Evolutionary conservation across 192 early-diverging fungal species (phyloP).

Genomic region (Rhizophagus sp.): DNA sequence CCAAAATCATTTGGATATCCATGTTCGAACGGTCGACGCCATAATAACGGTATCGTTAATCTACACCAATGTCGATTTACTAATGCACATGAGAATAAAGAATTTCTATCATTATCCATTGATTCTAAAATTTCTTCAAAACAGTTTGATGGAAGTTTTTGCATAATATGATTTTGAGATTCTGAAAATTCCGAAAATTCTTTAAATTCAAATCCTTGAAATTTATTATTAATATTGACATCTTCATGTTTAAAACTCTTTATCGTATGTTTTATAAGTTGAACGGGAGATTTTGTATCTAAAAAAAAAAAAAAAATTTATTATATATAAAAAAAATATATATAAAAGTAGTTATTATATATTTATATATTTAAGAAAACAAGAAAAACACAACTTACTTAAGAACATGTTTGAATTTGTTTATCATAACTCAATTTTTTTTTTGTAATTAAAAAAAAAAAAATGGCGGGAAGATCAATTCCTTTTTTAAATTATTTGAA

Average conservation of each 20-base stretch:
- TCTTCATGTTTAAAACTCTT: neutral
- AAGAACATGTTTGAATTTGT: too few relatives aligned
- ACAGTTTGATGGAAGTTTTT: neutral
- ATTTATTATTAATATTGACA: neutral
- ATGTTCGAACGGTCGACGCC: neutral
- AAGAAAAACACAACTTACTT: too few relatives aligned
- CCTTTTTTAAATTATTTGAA: too few relatives aligned
- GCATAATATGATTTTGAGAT: neutral
- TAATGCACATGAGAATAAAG: neutral
- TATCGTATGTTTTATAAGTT: neutral
- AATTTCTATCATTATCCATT: neutral
- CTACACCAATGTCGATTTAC: slow-evolving; percentile 9
- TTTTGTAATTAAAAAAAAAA: too few relatives aligned
- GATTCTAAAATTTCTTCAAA: neutral
- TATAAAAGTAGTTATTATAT: too few relatives aligned
- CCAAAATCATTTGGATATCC: neutral
- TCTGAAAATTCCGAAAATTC: neutral
- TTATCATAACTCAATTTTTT: too few relatives aligned
- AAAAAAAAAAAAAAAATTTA: neutral
- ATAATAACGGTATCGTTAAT: neutral
- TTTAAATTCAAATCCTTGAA: neutral
- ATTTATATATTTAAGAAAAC: too few relatives aligned
- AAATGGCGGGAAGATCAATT: too few relatives aligned
- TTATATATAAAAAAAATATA: too few relatives aligned
- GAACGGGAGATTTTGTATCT: neutral